A percentile compares a stretch with the other conserved stretches of the same genome.
phyloP scores from a whole-genome alignment of 2,329 filamentous ascomycete species.

The Epichloe amarillans region DNA sequence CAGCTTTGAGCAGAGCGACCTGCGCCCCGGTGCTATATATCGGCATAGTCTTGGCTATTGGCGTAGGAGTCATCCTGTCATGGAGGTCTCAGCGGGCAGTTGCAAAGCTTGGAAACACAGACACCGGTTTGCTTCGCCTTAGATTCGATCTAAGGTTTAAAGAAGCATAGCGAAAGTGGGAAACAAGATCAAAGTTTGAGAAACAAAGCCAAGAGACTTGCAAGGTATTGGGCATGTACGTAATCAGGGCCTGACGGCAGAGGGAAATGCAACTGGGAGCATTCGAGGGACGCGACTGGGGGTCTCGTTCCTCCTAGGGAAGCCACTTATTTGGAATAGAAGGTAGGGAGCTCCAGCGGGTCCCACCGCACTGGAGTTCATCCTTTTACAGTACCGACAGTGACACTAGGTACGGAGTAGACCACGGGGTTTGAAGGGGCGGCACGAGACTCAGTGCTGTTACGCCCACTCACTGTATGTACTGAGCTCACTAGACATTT shows the following conservation, averaged over 20 bases:
- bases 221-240: neutral
- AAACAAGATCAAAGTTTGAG: neutral
- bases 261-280: neutral
- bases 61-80: slow-evolving; percentile 1
- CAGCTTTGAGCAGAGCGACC: slow-evolving; percentile 43
- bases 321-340: too few species aligned
- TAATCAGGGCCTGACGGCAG: neutral
- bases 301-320: too few species aligned
- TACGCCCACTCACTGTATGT: too few species aligned
- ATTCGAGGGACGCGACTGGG: too few species aligned
- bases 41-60: slow-evolving; percentile 18
- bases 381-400: too few species aligned
- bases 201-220: neutral
- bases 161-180: neutral
- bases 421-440: too few species aligned
- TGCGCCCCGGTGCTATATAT: slow-evolving; percentile 30
- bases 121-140: neutral
- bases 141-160: neutral
- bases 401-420: too few species aligned
- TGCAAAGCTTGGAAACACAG: neutral
- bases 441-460: too few species aligned
- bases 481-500: too few species aligned
- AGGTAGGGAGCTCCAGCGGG: too few species aligned
- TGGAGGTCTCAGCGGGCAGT: neutral
- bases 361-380: too few species aligned